Evolutionary conservation across 2,329 filamentous ascomycete genomes (phyloP), one percentile per base, ranked within the genome.

Genomic region (Balansia obtecta): DNA sequence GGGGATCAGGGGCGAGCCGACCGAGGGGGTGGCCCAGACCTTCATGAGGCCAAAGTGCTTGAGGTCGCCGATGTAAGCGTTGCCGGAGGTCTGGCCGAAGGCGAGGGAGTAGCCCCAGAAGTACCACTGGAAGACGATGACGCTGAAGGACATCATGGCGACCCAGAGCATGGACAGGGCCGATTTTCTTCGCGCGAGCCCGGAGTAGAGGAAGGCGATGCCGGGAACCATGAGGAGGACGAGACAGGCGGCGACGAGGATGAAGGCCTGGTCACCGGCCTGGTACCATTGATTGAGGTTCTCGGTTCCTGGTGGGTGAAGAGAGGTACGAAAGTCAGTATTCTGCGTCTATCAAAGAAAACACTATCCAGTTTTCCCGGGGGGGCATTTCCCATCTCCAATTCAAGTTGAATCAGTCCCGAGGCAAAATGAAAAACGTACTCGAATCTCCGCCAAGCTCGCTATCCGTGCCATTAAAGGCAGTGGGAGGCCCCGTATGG

Each of bases 61-160:
- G 50, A 98, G 71, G 66, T 97, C 82, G 50, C 93, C 93, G 63
- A 98, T 97, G 71, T 86, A 97, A 49, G 87, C 85, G 70, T 87
- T 96, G 58, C 80, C 88, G 4, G 84, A 86, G 13, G 81, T 82
- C 42, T 79, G 75, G 62, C 86, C 93, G 70, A 97, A 96, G 48
- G 91, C 90, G 54, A 98, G 76, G 13, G 91, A 95, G 69, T 95
- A 98, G 38, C 93, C 93, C 91, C 93, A 97, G 68, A 98, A 96
- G 64, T 96, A 97, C 93, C 93, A 98, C 72, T 98, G 93, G 74
- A 98, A 96, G 51, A 87, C 85, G 66, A 96, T 77, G 64, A 97
- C 83, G 45, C 87, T 90, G 65, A 86, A 86, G 45, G 89, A 93
- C 67, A 86, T 91, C 87, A 98, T 94, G 71, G 86, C 89, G 13